Base-by-base conservation (phyloP, 1,284 basidiomycete species). In the Apiotrichum porosum region DNA sequence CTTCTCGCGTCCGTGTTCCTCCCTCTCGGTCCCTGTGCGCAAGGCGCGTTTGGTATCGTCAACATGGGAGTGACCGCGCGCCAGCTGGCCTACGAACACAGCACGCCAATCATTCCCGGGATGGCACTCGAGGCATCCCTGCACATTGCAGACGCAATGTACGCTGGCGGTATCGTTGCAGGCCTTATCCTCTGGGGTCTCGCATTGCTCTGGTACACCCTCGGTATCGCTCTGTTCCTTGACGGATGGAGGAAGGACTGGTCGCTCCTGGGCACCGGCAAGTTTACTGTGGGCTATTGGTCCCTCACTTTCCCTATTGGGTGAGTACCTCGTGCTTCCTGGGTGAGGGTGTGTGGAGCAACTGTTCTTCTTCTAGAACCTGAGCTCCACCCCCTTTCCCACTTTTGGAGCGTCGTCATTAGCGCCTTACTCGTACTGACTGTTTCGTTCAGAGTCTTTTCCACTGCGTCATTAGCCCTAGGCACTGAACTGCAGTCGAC, bases 1-100 rank as follows among this genome's bases (percentile, higher is more conserved):
- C 69, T 76, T 2, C 76, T 86, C 31, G 69, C 84, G 33, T 82
- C 81, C 3, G 74, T 80, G 8, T 86, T 87, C 65, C 60, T 80
- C 5, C 79, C 79, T 2, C 61, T 80, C 19, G 78, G 78, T 10
- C 77, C 77, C 0, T 76, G 80, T 42, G 84, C 83, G 6, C 85
- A 78, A 58, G 80, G 81, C 21, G 80, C 79, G 1, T 84, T 79
- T 63, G 80, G 79, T 0, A 67, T 83, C 31, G 69, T 84, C 8
- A 57, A 78, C 3, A 74, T 83, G 40, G 79, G 80, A 23, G 67
- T 72, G 31, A 70, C 75, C 45, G 66, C 79, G 14, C 71, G 73
- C 1, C 49, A 69, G 26, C 60, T 80, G 13, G 66, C 80, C 3
- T 78, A 78, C 52, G 61, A 74, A 17, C 44, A 65, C 42, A 47